Percentiles rank a stretch among this genome's conserved stretches.
Evolutionary conservation across 805 yeast genomes (phyloP).

Genomic region (Metschnikowia vanudenii): DNA sequence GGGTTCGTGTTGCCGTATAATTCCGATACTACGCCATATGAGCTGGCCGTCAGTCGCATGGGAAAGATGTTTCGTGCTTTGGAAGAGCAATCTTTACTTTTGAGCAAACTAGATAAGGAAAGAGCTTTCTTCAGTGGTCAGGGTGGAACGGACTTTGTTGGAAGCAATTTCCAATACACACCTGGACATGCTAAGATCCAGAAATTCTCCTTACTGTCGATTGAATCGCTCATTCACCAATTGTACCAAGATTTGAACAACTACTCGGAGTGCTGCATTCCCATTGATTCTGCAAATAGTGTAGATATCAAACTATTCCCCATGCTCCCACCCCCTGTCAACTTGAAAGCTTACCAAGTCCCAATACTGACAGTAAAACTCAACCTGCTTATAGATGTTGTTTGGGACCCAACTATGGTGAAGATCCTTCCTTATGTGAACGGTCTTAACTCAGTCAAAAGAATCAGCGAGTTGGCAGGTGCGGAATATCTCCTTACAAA

Average conservation of each 20-base stretch:
- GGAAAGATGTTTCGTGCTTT: constrained; percentile 87
- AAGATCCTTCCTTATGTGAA: constrained; percentile 82
- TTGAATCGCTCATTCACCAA: constrained; percentile 81
- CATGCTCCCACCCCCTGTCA: constrained; percentile 74
- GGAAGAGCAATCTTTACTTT: constrained; percentile 81
- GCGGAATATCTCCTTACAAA: constrained; percentile 76
- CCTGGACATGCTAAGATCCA: constrained; percentile 39
- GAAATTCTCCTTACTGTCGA: constrained; percentile 38
- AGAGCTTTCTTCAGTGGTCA: constrained; percentile 35
- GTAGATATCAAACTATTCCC: constrained; percentile 95
- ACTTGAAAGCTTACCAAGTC: constrained; percentile 76
- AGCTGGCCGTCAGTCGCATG: constrained; percentile 75
- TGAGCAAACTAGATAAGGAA: constrained; percentile 53
- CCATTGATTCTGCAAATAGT: constrained; percentile 84
- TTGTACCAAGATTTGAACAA: constrained; percentile 92
- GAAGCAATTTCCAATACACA: constrained; percentile 18
- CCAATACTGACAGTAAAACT: constrained; percentile 87
- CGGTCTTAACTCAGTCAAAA: constrained; percentile 80
- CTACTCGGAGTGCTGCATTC: constrained; percentile 94
- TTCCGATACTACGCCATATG: constrained; percentile 81
- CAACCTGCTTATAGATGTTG: constrained; percentile 71
- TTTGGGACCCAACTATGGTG: constrained; percentile 97
- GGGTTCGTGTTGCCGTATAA: constrained; percentile 87
- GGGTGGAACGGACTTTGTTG: constrained; percentile 7
- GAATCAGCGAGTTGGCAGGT: constrained; percentile 75